phyloP scores from a whole-genome alignment of 192 early-diverging fungal genomes.

The Rhizophagus prolifer region DNA sequence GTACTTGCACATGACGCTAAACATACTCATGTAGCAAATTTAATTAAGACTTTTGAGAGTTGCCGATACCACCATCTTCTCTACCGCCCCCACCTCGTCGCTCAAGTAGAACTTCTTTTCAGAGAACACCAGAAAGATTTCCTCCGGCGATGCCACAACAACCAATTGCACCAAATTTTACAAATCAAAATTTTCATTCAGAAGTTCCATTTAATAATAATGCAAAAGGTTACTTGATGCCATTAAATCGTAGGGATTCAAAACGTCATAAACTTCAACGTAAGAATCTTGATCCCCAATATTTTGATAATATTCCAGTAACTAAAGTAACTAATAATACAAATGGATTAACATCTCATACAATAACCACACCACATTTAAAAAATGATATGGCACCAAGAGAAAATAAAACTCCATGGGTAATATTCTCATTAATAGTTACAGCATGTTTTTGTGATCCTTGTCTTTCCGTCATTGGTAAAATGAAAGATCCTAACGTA shows the following conservation, averaged over 20 bases:
- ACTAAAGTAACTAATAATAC: neutral
- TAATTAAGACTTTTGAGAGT: slow-evolving; percentile 37
- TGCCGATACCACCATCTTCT: neutral
- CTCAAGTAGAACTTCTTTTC: neutral
- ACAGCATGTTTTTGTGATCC: slow-evolving; percentile 26
- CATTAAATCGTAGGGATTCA: neutral
- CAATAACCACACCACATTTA: slow-evolving; percentile 8
- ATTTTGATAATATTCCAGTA: neutral
- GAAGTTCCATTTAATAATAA: neutral
- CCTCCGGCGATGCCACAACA: neutral
- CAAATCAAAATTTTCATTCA: neutral
- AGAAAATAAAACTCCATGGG: slow-evolving; percentile 20
- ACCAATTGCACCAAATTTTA: neutral
- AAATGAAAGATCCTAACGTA: slow-evolving; percentile 29
- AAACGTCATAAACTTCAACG: slow-evolving; percentile 12
- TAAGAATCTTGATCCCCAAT: slow-evolving; percentile 3
- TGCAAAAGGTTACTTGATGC: slow-evolving; percentile 21
- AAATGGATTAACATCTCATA: neutral
- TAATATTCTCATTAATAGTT: slow-evolving; percentile 24
- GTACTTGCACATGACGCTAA: slow-evolving; percentile 39
- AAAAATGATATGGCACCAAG: slow-evolving; percentile 30
- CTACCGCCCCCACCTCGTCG: neutral
- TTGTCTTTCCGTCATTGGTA: slow-evolving; percentile 16
- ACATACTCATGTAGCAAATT: slow-evolving; percentile 33
- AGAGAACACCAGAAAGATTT: neutral